These are phyloP conservation scores for Fragilaria radians DNA, from an alignment of 108 stramenopile genomes.

Conservation along the genomic window DNA sequence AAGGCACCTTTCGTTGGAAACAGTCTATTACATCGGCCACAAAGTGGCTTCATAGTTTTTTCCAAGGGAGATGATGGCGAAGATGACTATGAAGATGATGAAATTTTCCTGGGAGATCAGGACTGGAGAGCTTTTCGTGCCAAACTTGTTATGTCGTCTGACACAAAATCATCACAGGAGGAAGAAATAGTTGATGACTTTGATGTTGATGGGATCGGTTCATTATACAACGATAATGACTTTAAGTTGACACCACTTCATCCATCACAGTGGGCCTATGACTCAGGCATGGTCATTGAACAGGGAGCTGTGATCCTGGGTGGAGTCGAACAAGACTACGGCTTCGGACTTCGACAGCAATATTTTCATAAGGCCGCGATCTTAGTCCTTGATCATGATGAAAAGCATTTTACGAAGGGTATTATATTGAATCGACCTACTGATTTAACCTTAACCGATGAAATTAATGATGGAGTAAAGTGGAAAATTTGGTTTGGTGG, in stretches of 20 bases:
- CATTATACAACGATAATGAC: slow-evolving; percentile 23
- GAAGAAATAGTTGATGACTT: slow-evolving; percentile 20
- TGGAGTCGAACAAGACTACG: slow-evolving; percentile 66
- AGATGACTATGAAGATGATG: slow-evolving; percentile 6
- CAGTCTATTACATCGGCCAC: not conserved
- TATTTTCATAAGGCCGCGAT: slow-evolving; percentile 71
- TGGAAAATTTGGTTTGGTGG: slow-evolving; percentile 77
- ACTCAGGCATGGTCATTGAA: slow-evolving; percentile 70
- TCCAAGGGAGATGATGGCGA: slow-evolving; percentile 2
- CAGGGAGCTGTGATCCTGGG: slow-evolving; percentile 72
- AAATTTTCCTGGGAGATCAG: slow-evolving; percentile 15
- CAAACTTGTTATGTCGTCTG: slow-evolving; percentile 32
- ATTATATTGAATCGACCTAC: slow-evolving; percentile 76
- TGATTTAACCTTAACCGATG: slow-evolving; percentile 38
- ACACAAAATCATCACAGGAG: too few species aligned
- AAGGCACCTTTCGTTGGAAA: too few species aligned
- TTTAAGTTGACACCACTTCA: slow-evolving; percentile 21
- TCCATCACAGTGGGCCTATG: slow-evolving; percentile 69
- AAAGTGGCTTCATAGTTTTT: not conserved
- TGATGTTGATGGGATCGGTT: slow-evolving; percentile 73
- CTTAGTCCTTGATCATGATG: slow-evolving; percentile 50
- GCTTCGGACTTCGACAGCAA: slow-evolving; percentile 77
- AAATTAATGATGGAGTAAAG: slow-evolving; percentile 35
- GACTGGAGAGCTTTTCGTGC: slow-evolving; percentile 70
- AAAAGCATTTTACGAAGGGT: slow-evolving; percentile 50